Percentiles rank a stretch among this genome's conserved stretches.
These are phyloP conservation scores for Xylariomycetidae sp. DNA, from an alignment of 2,329 filamentous ascomycete species.

Conservation along the genomic window DNA sequence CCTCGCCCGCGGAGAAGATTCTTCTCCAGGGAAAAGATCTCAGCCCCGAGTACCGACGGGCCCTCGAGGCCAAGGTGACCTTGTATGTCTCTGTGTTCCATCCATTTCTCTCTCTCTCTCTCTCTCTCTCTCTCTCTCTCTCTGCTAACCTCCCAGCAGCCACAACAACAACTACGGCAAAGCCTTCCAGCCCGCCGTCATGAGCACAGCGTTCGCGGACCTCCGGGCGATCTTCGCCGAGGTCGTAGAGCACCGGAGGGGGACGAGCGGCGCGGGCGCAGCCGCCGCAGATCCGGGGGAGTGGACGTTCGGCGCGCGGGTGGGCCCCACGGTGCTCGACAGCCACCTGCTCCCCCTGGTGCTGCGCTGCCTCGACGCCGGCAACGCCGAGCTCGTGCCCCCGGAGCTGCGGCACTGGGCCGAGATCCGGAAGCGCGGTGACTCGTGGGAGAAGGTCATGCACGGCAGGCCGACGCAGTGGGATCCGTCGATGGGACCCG, in stretches of 20 bases:
- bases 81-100: too few species aligned
- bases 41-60: conserved; percentile 6
- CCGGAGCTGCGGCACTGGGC: conserved; percentile 9
- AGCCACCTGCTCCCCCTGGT: conserved; percentile 8
- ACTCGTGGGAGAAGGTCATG: conserved; percentile 8
- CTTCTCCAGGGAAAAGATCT: conserved; percentile 4
- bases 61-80: conserved; percentile 6
- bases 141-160: not conserved
- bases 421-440: conserved; percentile 1
- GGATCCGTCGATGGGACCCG: conserved; percentile 8
- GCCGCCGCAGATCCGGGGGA: too few species aligned
- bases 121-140: not conserved
- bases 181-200: conserved; percentile 6
- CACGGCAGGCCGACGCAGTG: conserved; percentile 11
- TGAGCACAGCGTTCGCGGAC: conserved; percentile 4
- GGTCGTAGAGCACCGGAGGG: conserved; percentile 3
- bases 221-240: conserved; percentile 5
- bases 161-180: conserved; percentile 5
- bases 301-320: conserved; percentile 6
- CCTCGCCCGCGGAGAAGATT: conserved; percentile 7
- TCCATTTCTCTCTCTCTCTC: not conserved
- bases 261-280: conserved; percentile 2
- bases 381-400: conserved; percentile 10
- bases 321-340: conserved; percentile 8
- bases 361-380: conserved; percentile 10